phyloP scores from a whole-genome alignment of 139 green algal species.

The Pleodorina starrii region DNA sequence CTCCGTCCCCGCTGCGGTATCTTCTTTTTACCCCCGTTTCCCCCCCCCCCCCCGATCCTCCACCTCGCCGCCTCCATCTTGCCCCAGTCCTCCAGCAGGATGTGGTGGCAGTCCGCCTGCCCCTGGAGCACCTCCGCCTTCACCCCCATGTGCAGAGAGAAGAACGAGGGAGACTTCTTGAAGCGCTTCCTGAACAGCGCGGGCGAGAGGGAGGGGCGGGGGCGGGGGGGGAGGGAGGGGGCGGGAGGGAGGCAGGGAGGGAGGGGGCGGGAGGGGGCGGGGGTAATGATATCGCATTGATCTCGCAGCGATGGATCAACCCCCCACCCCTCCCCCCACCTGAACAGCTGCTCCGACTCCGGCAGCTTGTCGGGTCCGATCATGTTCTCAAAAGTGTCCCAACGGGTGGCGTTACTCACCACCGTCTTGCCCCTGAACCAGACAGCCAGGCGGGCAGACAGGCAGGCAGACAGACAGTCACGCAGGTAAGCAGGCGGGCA shows the following conservation, averaged over 20 bases:
- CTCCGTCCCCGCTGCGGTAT: too few species aligned
- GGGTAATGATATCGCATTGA: too few species aligned
- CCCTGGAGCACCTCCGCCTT: constrained; percentile 77
- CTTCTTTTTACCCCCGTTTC: too few species aligned
- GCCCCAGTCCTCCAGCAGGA: constrained; percentile 94
- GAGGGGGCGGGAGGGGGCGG: neutral
- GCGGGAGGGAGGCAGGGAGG: neutral
- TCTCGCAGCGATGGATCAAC: too few species aligned
- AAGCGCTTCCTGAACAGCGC: constrained; percentile 77
- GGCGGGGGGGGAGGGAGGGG: neutral
- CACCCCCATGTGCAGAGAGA: constrained; percentile 94
- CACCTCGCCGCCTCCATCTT: constrained; percentile 49
- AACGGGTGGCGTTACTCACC: constrained; percentile 96
- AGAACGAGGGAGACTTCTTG: constrained; percentile 95
- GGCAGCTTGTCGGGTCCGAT: constrained; percentile 82
- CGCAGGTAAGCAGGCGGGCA: too few species aligned
- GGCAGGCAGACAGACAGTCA: too few species aligned
- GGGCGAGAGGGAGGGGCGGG: neutral
- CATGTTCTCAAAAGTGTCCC: constrained; percentile 97
- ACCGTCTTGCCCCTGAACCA: constrained; percentile 79
- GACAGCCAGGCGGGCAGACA: too few species aligned
- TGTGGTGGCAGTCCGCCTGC: constrained; percentile 90
- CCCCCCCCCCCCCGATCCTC: too few species aligned
- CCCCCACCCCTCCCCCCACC: constrained; percentile 58
- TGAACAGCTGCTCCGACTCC: constrained; percentile 77